phyloP scores from a whole-genome alignment of 805 yeast species.

The Kazachstania africana region DNA sequence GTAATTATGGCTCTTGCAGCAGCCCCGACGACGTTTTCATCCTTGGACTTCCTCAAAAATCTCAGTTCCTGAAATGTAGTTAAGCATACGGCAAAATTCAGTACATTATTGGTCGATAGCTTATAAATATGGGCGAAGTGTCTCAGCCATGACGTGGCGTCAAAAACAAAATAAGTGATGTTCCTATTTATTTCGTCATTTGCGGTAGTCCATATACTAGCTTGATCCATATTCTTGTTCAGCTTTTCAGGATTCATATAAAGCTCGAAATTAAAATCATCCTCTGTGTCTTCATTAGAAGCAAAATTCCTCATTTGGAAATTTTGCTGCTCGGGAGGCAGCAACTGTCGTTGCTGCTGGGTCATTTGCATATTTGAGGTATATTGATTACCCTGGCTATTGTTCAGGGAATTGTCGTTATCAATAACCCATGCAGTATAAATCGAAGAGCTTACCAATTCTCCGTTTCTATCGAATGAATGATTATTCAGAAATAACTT shows the following conservation, averaged over 20 bases:
- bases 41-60: slow-evolving; percentile 57
- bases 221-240: background rate
- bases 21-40: slow-evolving; percentile 64
- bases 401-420: background rate
- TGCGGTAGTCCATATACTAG: slow-evolving; percentile 6
- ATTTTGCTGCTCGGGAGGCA: background rate
- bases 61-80: slow-evolving; percentile 71
- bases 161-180: slow-evolving; percentile 50
- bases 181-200: slow-evolving; percentile 36
- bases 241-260: slow-evolving; percentile 9
- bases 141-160: slow-evolving; percentile 71
- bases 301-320: background rate
- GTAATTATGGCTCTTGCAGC: slow-evolving; percentile 73
- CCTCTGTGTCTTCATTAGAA: slow-evolving; percentile 5
- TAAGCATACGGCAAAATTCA: slow-evolving; percentile 54
- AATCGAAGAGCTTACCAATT: slow-evolving; percentile 23
- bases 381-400: background rate
- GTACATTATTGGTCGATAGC: slow-evolving; percentile 47
- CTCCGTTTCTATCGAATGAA: slow-evolving; percentile 26
- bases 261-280: slow-evolving; percentile 9
- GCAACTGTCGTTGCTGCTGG: background rate
- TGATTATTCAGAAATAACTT: slow-evolving; percentile 16
- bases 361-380: background rate
- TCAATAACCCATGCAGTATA: slow-evolving; percentile 19
- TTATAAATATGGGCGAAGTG: slow-evolving; percentile 70